These are phyloP conservation scores for Paraphoma sp. DNA, from an alignment of 2,329 filamentous ascomycete species.

Conservation along the genomic window DNA sequence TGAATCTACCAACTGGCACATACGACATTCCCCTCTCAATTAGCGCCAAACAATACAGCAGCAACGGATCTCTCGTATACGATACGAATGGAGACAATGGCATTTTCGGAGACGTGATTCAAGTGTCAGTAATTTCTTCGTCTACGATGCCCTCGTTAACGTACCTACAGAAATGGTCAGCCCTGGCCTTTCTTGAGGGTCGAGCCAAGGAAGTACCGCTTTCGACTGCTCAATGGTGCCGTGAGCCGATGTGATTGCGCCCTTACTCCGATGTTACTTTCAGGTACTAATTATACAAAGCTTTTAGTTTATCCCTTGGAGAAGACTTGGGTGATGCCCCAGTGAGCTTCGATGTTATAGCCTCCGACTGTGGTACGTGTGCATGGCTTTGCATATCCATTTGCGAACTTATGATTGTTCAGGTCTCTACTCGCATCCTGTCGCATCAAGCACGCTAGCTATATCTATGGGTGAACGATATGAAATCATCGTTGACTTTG, in stretches of 20 bases:
- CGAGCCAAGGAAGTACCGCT: conserved; percentile 65
- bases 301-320: conserved; percentile 58
- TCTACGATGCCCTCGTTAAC: background rate
- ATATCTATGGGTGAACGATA: conserved; percentile 65
- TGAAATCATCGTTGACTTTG: conserved; percentile 65
- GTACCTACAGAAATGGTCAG: conserved; percentile 54
- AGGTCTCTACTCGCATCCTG: conserved; percentile 57
- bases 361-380: conserved; percentile 55
- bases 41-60: conserved; percentile 59
- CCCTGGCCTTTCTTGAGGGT: conserved; percentile 66
- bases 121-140: conserved; percentile 49
- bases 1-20: conserved; percentile 59
- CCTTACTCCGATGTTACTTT: background rate
- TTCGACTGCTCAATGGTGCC: conserved; percentile 59
- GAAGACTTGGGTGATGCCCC: conserved; percentile 27
- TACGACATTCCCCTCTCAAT: conserved; percentile 63
- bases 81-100: conserved; percentile 54
- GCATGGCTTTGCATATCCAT: background rate
- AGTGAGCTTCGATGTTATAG: conserved; percentile 62
- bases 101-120: conserved; percentile 64
- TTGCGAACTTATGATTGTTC: background rate
- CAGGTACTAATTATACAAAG: conserved; percentile 26
- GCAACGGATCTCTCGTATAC: conserved; percentile 58
- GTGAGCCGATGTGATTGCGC: conserved; percentile 27
- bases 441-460: conserved; percentile 51